These are phyloP conservation scores for Grammothele lineata DNA, from an alignment of 768 basidiomycete species.

Conservation along the genomic window DNA sequence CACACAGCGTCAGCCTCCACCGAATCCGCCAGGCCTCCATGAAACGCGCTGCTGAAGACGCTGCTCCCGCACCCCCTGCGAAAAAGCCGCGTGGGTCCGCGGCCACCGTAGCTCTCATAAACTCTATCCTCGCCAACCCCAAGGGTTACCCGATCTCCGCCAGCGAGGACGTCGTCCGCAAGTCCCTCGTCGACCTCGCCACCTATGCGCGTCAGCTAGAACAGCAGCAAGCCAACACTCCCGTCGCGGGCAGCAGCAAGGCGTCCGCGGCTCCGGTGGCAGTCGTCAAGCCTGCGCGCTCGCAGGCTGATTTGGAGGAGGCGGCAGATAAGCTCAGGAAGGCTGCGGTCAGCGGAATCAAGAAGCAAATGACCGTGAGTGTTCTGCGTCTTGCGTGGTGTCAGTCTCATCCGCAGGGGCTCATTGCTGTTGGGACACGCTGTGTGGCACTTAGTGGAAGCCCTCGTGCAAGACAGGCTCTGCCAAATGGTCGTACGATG, in stretches of 20 bases:
- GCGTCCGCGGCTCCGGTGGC: neutral
- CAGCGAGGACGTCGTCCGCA: conserved; percentile 28
- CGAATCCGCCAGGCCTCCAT: conserved; percentile 5
- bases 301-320: conserved; percentile 33
- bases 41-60: conserved; percentile 38
- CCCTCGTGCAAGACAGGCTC: conserved; percentile 42
- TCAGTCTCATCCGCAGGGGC: too few relatives aligned
- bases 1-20: too few relatives aligned
- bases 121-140: conserved; percentile 35
- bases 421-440: too few relatives aligned
- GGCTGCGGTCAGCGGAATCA: conserved; percentile 45
- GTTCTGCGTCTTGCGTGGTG: neutral
- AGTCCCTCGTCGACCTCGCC: conserved; percentile 29
- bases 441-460: conserved; percentile 39
- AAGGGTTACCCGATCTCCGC: conserved; percentile 33
- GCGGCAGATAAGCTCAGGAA: conserved; percentile 43
- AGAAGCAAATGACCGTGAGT: conserved; percentile 44
- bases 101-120: conserved; percentile 33
- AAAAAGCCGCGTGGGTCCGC: conserved; percentile 31
- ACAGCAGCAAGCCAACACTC: conserved; percentile 4
- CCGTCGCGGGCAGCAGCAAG: conserved; percentile 2
- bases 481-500: conserved; percentile 50
- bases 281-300: conserved; percentile 17
- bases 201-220: conserved; percentile 31
- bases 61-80: conserved; percentile 12